Evolutionary conservation across 805 yeast species (phyloP).

Genomic region (Kodamaea hsintzibuensis): DNA sequence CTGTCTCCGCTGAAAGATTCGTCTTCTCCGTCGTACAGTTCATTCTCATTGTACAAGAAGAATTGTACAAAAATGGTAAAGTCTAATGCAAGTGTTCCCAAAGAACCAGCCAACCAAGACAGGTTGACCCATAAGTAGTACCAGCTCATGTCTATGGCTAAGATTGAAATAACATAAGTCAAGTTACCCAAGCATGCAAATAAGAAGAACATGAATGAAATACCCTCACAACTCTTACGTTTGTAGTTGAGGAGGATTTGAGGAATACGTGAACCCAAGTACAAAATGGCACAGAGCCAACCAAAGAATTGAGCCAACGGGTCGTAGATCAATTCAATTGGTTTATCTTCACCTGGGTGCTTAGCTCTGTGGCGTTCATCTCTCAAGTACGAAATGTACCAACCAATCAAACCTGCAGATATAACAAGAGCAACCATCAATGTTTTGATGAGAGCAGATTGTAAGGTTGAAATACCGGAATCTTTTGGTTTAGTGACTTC

Average conservation of each 20-base stretch:
- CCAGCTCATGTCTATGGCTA: slow-evolving; percentile 69
- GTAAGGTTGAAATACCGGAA: slow-evolving; percentile 19
- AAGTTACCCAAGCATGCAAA: slow-evolving; percentile 95
- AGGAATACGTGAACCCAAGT: slow-evolving; percentile 88
- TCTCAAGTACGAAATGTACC: slow-evolving; percentile 66
- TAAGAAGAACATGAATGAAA: slow-evolving; percentile 87
- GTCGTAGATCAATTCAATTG: slow-evolving; percentile 60
- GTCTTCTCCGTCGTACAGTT: slow-evolving; percentile 24
- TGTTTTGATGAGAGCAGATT: slow-evolving; percentile 27
- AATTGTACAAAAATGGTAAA: slow-evolving; percentile 83
- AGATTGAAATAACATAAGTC: slow-evolving; percentile 84
- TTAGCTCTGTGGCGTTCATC: slow-evolving; percentile 38
- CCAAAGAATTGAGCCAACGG: slow-evolving; percentile 87
- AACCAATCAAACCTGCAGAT: slow-evolving; percentile 81
- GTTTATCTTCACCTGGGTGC: slow-evolving; percentile 30
- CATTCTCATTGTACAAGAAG: slow-evolving; percentile 62
- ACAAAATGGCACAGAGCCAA: slow-evolving; percentile 70
- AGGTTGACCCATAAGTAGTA: slow-evolving; percentile 78
- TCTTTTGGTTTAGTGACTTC: slow-evolving; percentile 8
- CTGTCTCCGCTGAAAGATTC: slow-evolving; percentile 9
- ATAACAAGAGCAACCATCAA: slow-evolving; percentile 68
- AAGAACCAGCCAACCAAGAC: slow-evolving; percentile 90
- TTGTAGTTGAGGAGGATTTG: slow-evolving; percentile 83
- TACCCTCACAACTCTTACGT: slow-evolving; percentile 93
- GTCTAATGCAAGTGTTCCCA: slow-evolving; percentile 85